Base-by-base conservation (phyloP, 768 basidiomycete genomes). In the Boletus vinaceobasis region DNA sequence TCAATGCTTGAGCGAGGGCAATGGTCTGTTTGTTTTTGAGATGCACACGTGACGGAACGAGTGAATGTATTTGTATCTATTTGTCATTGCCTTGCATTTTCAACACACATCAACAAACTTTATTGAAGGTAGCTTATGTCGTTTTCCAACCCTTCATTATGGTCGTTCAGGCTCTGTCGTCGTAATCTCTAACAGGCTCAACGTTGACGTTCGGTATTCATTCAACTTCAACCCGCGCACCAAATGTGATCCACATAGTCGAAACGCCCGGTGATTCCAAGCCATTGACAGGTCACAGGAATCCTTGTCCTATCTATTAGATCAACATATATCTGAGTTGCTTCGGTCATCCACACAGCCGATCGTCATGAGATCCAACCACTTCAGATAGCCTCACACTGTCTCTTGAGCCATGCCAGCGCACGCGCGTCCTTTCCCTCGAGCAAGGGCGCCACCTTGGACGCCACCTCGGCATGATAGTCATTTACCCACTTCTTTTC, bases 401-500 rank as follows among this genome's bases (percentile, higher is more conserved):
- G 48, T 40, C 44, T 57, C 60, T 52, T 53, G 31, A 67, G 57
- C 66, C 66, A 67, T 13, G 53, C 62, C 43, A 62, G 23, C 39
- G 67, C 66, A 38, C 62, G 66, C 19, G 23, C 60, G n/a, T 67
- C 66, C 79, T 65, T 64, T 15, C 58, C 60, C 21, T 60, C 56
- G 40, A 99, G 73, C 53, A 90, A 68, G 52, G 80, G 79, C 65
- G 78, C 75, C 2, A 87, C 79, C 70, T 93, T 33, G 48, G 50
- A 33, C 48, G 47, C 75, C 0, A 87, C 79, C 70, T 93, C 88
- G 5, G 73, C 75, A 70, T 99, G 91, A 65, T 99, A 98, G 2
- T 67, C 75, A 63, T 98, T 84, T 57, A 98, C 56, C 96, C 96
- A 98, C 48, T 70, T 73, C 60, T 76, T 80, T 74, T 98, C 94